Evolutionary conservation across 257 asterid genomes (phyloP).

Genomic region (Forsythia suspensa): DNA sequence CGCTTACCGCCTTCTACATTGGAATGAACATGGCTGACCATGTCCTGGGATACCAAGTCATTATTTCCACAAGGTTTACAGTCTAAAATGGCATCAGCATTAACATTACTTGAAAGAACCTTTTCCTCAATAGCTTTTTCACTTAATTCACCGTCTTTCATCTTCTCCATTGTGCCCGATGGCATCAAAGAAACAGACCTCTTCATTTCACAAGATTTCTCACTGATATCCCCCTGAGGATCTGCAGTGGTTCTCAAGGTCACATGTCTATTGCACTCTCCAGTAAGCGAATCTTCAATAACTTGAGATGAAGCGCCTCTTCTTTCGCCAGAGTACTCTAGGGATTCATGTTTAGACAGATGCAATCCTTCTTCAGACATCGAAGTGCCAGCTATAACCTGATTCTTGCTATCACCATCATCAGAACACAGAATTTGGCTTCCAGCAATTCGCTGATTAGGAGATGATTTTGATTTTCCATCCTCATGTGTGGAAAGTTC

Average conservation of each 20-base stretch:
- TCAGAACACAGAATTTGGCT: conserved; percentile 10
- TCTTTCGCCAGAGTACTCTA: conserved; percentile 17
- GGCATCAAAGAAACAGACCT: conserved; percentile 17
- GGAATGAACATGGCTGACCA: conserved; percentile 1
- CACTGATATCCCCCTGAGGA: conserved; percentile 19
- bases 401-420: conserved; percentile 38
- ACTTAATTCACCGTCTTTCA: conserved; percentile 28
- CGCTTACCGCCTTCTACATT: conserved; percentile 19
- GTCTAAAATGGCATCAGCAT: conserved; percentile 19
- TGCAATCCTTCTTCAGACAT: conserved; percentile 19
- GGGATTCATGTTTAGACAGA: conserved; percentile 6
- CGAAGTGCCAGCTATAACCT: conserved; percentile 15
- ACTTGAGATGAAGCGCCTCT: conserved; percentile 18
- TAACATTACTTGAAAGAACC: conserved; percentile 12
- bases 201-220: conserved; percentile 23
- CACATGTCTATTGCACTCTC: conserved; percentile 18
- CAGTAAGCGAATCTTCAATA: conserved; percentile 18
- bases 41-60: conserved; percentile 12
- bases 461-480: conserved; percentile 34
- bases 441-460: conserved; percentile 15
- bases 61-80: conserved; percentile 6
- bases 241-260: conserved; percentile 28
- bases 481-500: conserved; percentile 39
- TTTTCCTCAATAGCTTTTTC: conserved; percentile 21
- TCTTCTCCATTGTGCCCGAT: conserved; percentile 21